A percentile compares a stretch with the other conserved stretches of the same genome.
phyloP scores from a whole-genome alignment of 2,329 filamentous ascomycete genomes.

The Celoporthe dispersa region DNA sequence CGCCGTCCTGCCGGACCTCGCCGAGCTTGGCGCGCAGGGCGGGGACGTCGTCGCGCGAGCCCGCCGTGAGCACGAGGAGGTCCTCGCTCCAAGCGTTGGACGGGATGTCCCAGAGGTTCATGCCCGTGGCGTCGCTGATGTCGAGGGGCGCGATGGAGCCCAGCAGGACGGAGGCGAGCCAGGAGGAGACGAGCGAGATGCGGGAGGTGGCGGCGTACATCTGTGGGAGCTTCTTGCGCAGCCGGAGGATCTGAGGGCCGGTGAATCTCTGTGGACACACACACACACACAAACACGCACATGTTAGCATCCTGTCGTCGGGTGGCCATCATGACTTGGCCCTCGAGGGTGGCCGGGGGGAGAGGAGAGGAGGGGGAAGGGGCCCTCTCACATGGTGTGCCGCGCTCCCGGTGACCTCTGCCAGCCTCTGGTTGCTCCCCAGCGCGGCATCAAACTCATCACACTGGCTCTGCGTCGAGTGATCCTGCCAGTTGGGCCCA shows the following conservation, averaged over 20 bases:
- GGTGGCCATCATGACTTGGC: background rate
- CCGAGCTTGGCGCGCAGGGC: conserved; percentile 78
- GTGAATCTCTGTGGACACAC: conserved; percentile 76
- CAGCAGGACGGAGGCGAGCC: conserved; percentile 87
- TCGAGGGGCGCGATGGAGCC: conserved; percentile 87
- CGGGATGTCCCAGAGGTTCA: conserved; percentile 94
- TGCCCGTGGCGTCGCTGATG: conserved; percentile 92
- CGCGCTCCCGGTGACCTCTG: conserved; percentile 83
- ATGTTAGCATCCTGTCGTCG: background rate
- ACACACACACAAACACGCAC: background rate
- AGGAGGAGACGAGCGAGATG: conserved; percentile 94
- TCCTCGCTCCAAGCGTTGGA: conserved; percentile 73
- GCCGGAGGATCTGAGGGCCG: conserved; percentile 92
- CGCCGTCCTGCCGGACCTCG: conserved; percentile 78
- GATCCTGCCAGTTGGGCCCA: conserved; percentile 97
- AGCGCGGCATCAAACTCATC: conserved; percentile 81
- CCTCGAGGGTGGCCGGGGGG: no score
- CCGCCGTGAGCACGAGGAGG: conserved; percentile 77
- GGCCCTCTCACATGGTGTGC: conserved; percentile 76
- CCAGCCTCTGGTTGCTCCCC: conserved; percentile 69
- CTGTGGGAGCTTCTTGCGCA: conserved; percentile 77
- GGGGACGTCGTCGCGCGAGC: conserved; percentile 58
- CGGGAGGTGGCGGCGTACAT: conserved; percentile 80
- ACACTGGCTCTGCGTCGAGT: conserved; percentile 90
- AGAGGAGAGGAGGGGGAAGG: background rate